phyloP scores from a whole-genome alignment of 495 filamentous ascomycete genomes.

The Hypomontagnella submonticulosa region DNA sequence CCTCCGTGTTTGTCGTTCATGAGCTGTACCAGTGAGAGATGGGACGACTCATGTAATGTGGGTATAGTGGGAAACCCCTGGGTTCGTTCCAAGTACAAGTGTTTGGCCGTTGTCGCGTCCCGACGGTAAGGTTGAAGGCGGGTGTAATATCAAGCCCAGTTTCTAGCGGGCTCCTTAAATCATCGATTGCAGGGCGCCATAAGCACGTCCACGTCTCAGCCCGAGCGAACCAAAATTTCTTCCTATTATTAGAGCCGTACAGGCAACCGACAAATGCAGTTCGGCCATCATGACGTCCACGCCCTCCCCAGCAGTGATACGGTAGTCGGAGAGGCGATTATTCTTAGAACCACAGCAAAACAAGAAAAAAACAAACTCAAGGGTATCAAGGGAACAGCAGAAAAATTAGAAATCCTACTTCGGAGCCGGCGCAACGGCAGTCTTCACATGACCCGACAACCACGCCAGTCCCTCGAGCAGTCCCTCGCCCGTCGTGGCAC shows the following conservation, averaged over 20 bases:
- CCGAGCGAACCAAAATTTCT: conserved; percentile 19
- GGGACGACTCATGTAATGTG: conserved; percentile 11
- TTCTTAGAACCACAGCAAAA: conserved; percentile 28
- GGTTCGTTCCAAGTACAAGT: neutral
- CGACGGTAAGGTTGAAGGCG: conserved; percentile 1
- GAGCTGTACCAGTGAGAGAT: neutral
- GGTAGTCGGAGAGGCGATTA: conserved; percentile 1
- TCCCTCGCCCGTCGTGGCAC: conserved; percentile 92
- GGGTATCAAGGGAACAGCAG: conserved; percentile 40
- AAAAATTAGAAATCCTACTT: conserved; percentile 53
- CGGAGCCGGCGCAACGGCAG: conserved; percentile 65
- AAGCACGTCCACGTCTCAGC: conserved; percentile 2
- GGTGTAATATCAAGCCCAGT: no score
- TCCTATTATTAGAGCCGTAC: conserved; percentile 22
- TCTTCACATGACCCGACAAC: conserved; percentile 95
- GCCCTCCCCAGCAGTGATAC: no score
- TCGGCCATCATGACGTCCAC: conserved; percentile 1
- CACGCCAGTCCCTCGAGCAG: conserved; percentile 93
- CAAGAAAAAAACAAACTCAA: conserved; percentile 25
- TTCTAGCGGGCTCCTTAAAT: neutral
- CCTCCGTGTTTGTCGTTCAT: conserved; percentile 7
- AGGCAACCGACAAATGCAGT: neutral
- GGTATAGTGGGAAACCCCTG: neutral
- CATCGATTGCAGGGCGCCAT: conserved; percentile 6
- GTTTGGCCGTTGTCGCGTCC: neutral